A percentile compares a stretch with the other conserved stretches of the same genome.
These are phyloP conservation scores for Lepiota subincarnata DNA, from an alignment of 768 basidiomycete genomes.

Conservation along the genomic window DNA sequence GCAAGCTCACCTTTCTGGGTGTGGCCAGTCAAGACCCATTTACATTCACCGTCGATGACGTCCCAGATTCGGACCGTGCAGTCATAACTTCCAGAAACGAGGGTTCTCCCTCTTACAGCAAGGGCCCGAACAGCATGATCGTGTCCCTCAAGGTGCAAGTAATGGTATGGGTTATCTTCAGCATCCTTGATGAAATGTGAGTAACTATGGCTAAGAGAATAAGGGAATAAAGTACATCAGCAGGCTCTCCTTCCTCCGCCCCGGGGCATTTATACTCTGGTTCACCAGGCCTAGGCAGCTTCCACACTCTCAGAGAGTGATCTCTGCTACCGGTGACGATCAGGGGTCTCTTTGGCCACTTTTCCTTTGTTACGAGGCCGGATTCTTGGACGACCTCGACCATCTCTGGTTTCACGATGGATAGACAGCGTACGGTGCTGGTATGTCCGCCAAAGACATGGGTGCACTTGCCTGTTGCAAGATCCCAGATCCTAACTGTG, in stretches of 20 bases:
- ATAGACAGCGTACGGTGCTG: slow-evolving; percentile 91
- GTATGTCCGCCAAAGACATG: slow-evolving; percentile 97
- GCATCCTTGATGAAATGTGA: slow-evolving; percentile 41
- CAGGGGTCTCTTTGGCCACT: slow-evolving; percentile 61
- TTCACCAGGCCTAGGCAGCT: slow-evolving; percentile 56
- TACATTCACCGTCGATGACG: slow-evolving; percentile 75
- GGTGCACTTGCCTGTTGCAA: slow-evolving; percentile 73
- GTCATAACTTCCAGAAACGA: slow-evolving; percentile 96
- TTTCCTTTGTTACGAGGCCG: slow-evolving; percentile 62
- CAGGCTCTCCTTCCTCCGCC: slow-evolving; percentile 53
- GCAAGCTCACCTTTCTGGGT: slow-evolving; percentile 75
- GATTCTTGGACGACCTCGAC: slow-evolving; percentile 68
- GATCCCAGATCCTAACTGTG: slow-evolving; percentile 89
- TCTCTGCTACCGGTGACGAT: slow-evolving; percentile 75
- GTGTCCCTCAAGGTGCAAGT: slow-evolving; percentile 81
- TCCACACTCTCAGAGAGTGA: slow-evolving; percentile 59
- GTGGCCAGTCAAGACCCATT: slow-evolving; percentile 80
- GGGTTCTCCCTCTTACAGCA: slow-evolving; percentile 84
- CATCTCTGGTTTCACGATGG: slow-evolving; percentile 92
- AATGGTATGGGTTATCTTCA: slow-evolving; percentile 84
- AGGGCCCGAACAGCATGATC: slow-evolving; percentile 88
- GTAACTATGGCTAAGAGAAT: too few relatives aligned
- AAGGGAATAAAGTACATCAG: slow-evolving; percentile 3
- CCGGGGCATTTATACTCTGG: slow-evolving; percentile 69
- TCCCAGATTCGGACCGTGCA: slow-evolving; percentile 96